These are phyloP conservation scores for Fonsecaea multimorphosa DNA, from an alignment of 2,329 filamentous ascomycete genomes.

Conservation along the genomic window DNA sequence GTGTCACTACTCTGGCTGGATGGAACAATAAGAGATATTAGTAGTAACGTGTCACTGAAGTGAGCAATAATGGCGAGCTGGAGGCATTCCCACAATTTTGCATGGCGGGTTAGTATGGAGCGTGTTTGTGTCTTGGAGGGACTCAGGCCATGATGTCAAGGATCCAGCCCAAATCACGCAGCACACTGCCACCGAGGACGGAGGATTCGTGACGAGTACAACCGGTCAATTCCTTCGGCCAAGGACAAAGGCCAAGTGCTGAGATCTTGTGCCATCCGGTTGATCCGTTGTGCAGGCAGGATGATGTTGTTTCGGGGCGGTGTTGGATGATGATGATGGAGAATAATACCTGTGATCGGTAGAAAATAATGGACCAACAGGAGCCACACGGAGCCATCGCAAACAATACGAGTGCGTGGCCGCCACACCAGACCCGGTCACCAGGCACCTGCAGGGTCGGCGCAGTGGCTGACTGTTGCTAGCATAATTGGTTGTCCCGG, in stretches of 20 bases:
- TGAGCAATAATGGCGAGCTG: slow-evolving; percentile 10
- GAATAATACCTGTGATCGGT: not conserved
- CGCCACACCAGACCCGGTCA: not conserved
- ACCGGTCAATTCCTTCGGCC: not conserved
- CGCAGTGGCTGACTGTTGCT: not conserved
- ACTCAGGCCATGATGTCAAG: slow-evolving; percentile 18
- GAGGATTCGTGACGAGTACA: not conserved
- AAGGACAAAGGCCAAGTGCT: not conserved
- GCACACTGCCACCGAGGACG: not conserved
- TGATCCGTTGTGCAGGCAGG: slow-evolving; percentile 6
- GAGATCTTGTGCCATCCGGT: slow-evolving; percentile 10
- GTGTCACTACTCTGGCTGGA: not conserved
- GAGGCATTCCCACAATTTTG: slow-evolving; percentile 16
- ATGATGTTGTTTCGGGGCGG: not conserved
- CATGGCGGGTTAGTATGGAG: not conserved
- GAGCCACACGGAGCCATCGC: not conserved
- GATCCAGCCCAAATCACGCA: slow-evolving; percentile 6
- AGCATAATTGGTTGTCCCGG: not conserved
- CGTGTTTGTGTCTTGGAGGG: not conserved
- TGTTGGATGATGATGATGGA: not conserved
- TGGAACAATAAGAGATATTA: slow-evolving; percentile 14
- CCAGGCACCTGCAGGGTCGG: too few species aligned
- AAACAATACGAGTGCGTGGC: not conserved
- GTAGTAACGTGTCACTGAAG: slow-evolving; percentile 1
- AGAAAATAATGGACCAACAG: slow-evolving; percentile 1